Evolutionary conservation across 805 yeast genomes (phyloP), one percentile per base, ranked within the genome.

Genomic region (Schwanniomyces pseudopolymorphus): DNA sequence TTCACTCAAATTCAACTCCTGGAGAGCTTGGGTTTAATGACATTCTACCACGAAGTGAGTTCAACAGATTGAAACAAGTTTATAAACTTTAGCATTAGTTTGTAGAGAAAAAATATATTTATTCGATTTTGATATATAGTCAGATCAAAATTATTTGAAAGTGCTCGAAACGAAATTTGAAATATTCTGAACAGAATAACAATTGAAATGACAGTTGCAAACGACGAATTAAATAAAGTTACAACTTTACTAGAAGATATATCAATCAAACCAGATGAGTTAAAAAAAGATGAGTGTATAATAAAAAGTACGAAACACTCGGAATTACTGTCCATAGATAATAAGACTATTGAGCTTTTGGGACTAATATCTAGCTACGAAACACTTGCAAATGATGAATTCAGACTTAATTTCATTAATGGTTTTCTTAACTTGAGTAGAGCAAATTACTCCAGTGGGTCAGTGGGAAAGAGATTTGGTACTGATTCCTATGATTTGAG

Each of bases 21-120:
- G 70, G 65, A 28, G 72, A 70, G 7, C 66, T 66, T 47, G 70
- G 74, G 3, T 81, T 79, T 54, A 62, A 64, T 39, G 79, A 75
- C 45, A 58, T 77, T 24, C 54, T 81, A 44, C 77, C 78, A 3
- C 54, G 68, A 7, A 63, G 69, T 1, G 81, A 78, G 55, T 71
- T 75, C 45, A 46, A 57, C 25, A 54, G 69, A 39, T 66, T 81
- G 49, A 74, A 72, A 49, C 56, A 63, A 22, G 41, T 80, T 39
- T 80, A 80, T 55, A 61, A 60, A 37, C 48, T 55, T 35, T 57
- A 42, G 33, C 26, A 22, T 36, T 22, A 26, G 24, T 43, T 35
- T 21, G 16, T 26, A 16, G 11, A 16, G 10, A 22, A 28, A 22
- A 28, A 21, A 14, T 31, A 14, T 31, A 31, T 3, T 31, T 31